Conservation (phyloP, 78 protist species). For the Ministeria vibrans region DNA sequence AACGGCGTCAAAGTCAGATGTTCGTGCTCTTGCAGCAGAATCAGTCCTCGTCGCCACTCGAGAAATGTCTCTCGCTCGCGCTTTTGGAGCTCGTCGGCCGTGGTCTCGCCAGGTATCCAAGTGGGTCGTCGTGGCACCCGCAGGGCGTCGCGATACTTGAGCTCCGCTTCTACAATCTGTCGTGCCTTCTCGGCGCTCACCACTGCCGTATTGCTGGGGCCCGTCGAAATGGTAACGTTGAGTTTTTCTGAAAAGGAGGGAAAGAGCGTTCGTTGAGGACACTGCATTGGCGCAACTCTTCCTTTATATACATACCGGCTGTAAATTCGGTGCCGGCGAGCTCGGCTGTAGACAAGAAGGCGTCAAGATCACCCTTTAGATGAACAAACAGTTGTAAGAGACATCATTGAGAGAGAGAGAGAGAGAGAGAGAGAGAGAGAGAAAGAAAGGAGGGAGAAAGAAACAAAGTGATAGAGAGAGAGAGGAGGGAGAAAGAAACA, state of each 20-base stretch:
- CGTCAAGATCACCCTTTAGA: constrained; percentile 28
- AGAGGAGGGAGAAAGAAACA: too few relatives aligned
- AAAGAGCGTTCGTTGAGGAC: too few relatives aligned
- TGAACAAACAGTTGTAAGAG: neutral
- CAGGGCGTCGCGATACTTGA: neutral
- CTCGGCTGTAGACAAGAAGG: constrained; percentile 23
- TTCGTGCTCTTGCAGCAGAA: constrained; percentile 65
- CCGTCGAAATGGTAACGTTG: neutral
- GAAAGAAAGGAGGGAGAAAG: too few relatives aligned
- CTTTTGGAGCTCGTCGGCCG: constrained; percentile 9
- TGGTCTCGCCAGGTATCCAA: constrained; percentile 19
- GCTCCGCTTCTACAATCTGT: neutral
- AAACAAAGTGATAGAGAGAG: too few relatives aligned
- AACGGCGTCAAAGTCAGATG: constrained; percentile 82
- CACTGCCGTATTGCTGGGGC: neutral
- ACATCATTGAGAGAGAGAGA: too few relatives aligned
- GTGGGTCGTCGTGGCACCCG: constrained; percentile 9
- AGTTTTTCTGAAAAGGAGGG: neutral
- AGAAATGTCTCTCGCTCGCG: constrained; percentile 57
- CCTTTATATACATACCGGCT: neutral
- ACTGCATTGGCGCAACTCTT: neutral
- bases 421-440: neutral
- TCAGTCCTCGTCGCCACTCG: constrained; percentile 85
- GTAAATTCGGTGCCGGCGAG: constrained; percentile 29
- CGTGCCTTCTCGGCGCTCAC: neutral